phyloP scores from a whole-genome alignment of 768 basidiomycete species.

The Solioccasus polychromus region DNA sequence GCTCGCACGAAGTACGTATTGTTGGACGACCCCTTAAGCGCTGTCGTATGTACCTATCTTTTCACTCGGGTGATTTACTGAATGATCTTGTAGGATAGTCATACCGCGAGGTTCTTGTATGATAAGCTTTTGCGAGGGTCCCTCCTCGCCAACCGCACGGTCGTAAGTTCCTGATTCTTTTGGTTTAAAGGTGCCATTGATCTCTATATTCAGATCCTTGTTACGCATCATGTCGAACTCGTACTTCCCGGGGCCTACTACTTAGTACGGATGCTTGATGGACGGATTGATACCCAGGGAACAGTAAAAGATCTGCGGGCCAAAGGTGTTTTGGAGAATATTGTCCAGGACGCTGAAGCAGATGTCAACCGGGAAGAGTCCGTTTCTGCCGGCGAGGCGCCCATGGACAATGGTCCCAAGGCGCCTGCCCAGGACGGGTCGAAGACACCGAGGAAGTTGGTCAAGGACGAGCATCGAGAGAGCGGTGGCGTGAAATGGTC shows the following conservation, averaged over 20 bases:
- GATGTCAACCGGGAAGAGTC: constrained; percentile 45
- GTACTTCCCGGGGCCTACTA: constrained; percentile 73
- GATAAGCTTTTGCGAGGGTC: constrained; percentile 66
- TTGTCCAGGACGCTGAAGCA: constrained; percentile 52
- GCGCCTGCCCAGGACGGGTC: constrained; percentile 1
- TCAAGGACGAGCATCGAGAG: constrained; percentile 82
- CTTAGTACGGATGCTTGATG: constrained; percentile 76
- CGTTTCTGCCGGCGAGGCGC: constrained; percentile 10
- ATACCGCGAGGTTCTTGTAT: constrained; percentile 61
- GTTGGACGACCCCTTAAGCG: constrained; percentile 81
- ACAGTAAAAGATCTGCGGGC: constrained; percentile 60
- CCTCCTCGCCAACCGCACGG: constrained; percentile 64
- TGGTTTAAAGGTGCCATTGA: background rate
- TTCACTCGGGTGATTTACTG: background rate
- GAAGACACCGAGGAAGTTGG: constrained; percentile 69
- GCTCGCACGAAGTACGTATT: constrained; percentile 65
- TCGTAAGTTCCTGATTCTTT: constrained; percentile 38
- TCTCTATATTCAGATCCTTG: constrained; percentile 51
- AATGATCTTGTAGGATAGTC: constrained; percentile 50
- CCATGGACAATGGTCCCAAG: constrained; percentile 3
- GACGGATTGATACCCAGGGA: constrained; percentile 75
- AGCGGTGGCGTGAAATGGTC: constrained; percentile 80
- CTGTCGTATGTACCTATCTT: constrained; percentile 53
- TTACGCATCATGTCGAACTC: constrained; percentile 84
- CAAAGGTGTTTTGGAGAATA: constrained; percentile 58